phyloP scores from a whole-genome alignment of 352 stramenopile species.

The Globisporangium nodosum region DNA sequence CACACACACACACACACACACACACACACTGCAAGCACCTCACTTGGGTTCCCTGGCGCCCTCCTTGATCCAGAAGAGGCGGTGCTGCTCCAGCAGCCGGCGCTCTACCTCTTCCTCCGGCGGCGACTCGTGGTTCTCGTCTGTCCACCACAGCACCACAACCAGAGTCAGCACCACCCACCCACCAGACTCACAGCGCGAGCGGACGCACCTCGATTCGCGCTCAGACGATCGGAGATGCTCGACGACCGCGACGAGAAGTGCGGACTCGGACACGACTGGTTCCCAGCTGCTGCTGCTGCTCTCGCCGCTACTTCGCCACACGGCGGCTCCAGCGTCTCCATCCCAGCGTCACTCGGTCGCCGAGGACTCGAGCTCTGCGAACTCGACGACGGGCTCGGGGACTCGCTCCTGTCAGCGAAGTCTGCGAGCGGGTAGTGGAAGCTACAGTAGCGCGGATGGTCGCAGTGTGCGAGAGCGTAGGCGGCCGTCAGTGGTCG shows the following conservation, averaged over 20 bases:
- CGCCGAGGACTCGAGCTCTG: constrained; percentile 22
- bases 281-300: neutral
- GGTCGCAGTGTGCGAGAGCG: neutral
- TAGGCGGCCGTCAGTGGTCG: neutral
- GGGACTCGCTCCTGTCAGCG: neutral
- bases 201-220: constrained; percentile 29
- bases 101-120: constrained; percentile 38
- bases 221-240: constrained; percentile 43
- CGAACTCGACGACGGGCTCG: constrained; percentile 3
- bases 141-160: constrained; percentile 6
- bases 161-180: neutral
- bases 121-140: constrained; percentile 10
- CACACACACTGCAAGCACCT: neutral
- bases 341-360: constrained; percentile 27
- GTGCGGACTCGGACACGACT: constrained; percentile 46
- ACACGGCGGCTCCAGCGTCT: constrained; percentile 16
- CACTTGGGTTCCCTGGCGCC: constrained; percentile 24
- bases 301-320: neutral
- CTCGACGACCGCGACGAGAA: constrained; percentile 65
- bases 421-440: constrained; percentile 3
- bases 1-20: too few species aligned
- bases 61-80: constrained; percentile 75
- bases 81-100: constrained; percentile 55
- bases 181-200: neutral
- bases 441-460: constrained; percentile 1